A percentile compares a stretch with the other conserved stretches of the same genome.
Evolutionary conservation across 106 monocot species (phyloP).

Genomic region (Dendrobium huoshanense): DNA sequence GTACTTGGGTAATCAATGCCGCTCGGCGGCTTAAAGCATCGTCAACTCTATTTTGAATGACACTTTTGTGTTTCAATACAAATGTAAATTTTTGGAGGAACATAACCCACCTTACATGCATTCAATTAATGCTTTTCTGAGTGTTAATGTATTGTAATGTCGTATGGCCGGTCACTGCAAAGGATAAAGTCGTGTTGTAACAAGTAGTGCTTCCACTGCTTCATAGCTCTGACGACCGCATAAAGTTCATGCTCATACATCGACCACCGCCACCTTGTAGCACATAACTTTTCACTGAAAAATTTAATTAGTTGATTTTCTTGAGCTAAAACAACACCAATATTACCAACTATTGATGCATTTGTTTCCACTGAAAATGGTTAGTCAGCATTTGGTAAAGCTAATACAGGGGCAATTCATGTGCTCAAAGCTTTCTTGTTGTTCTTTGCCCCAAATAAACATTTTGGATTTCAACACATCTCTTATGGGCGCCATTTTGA

Average conservation of each 20-base stretch:
- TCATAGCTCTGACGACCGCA: constrained; percentile 9
- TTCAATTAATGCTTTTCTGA: background rate
- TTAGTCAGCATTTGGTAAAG: constrained; percentile 11
- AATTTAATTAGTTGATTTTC: constrained; percentile 13
- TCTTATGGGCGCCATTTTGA: background rate
- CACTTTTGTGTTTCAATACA: constrained; percentile 14
- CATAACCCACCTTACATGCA: constrained; percentile 11
- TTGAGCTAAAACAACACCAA: constrained; percentile 12
- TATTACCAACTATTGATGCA: constrained; percentile 18
- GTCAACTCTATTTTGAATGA: constrained; percentile 1
- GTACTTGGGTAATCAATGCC: background rate
- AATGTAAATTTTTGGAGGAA: constrained; percentile 11
- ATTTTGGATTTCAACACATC: background rate
- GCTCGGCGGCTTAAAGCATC: constrained; percentile 8
- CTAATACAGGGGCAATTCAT: constrained; percentile 7
- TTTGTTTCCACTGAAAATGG: constrained; percentile 28
- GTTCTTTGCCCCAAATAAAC: constrained; percentile 5
- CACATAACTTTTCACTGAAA: constrained; percentile 19
- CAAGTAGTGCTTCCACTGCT: too few relatives aligned
- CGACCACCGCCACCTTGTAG: background rate
- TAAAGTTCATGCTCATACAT: constrained; percentile 6
- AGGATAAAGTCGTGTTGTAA: too few relatives aligned
- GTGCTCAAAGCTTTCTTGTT: constrained; percentile 1
- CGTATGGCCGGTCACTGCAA: constrained; percentile 7
- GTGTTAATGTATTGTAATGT: constrained; percentile 4